phyloP scores from a whole-genome alignment of 2,329 filamentous ascomycete species.

The Rhinocladiella similis region DNA sequence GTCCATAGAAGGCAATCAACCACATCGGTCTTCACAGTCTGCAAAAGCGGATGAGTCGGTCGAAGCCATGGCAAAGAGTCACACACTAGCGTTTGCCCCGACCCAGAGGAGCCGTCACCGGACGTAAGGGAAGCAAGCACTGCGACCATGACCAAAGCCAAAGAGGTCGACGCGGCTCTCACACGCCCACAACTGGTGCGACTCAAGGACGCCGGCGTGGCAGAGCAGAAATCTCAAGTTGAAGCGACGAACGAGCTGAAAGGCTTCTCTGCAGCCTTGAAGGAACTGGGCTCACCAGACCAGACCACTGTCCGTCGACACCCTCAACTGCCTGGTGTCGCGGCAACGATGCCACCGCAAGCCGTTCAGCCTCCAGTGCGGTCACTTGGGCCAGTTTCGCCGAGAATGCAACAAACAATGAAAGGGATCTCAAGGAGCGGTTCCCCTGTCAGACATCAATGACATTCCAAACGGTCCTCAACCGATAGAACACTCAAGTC shows the following conservation, averaged over 20 bases:
- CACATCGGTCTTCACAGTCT: not conserved
- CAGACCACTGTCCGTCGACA: not conserved
- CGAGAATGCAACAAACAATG: slow-evolving; percentile 63
- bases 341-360: slow-evolving; percentile 11
- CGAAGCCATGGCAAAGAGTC: slow-evolving; percentile 19
- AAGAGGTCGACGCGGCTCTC: slow-evolving; percentile 17
- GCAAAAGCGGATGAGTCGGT: not conserved
- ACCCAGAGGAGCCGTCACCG: slow-evolving; percentile 32
- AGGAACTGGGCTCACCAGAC: not conserved
- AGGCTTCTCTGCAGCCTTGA: no score
- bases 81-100: slow-evolving; percentile 21
- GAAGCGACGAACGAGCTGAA: no score
- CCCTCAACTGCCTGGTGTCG: slow-evolving; percentile 15
- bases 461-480: slow-evolving; percentile 38
- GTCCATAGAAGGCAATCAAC: not conserved
- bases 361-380: slow-evolving; percentile 37
- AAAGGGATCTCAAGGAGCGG: slow-evolving; percentile 61
- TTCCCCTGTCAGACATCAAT: slow-evolving; percentile 61
- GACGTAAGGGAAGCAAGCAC: slow-evolving; percentile 33
- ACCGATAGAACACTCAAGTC: slow-evolving; percentile 11
- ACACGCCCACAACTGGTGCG: no score
- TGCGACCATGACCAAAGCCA: slow-evolving; percentile 32
- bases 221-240: no score
- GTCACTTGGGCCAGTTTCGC: slow-evolving; percentile 63
- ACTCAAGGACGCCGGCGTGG: no score